phyloP scores from a whole-genome alignment of 352 stramenopile species.

The Globisporangium spiculum region DNA sequence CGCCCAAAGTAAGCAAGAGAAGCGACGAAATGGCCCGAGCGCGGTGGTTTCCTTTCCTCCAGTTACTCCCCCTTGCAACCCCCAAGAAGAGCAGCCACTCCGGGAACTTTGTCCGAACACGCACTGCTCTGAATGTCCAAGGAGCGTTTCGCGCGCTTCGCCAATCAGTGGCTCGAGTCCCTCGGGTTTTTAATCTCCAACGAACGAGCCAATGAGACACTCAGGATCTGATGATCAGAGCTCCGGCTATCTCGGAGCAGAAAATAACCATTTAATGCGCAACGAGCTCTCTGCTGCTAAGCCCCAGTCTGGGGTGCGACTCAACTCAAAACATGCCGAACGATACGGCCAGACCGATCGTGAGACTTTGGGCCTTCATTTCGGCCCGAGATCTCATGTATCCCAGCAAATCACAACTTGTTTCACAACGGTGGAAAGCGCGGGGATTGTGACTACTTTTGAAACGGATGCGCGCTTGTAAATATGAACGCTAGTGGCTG shows the following conservation, averaged over 20 bases:
- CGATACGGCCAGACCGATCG: too few relatives aligned
- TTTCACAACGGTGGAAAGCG: too few relatives aligned
- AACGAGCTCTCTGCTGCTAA: too few relatives aligned
- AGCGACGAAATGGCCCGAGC: background rate
- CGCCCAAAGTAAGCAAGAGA: background rate
- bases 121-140: constrained; percentile 11
- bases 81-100: background rate
- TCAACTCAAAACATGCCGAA: too few relatives aligned
- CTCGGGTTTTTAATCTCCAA: background rate
- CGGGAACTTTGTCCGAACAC: constrained; percentile 4
- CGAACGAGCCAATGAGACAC: background rate
- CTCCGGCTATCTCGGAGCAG: background rate
- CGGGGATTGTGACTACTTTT: too few relatives aligned
- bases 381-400: too few relatives aligned
- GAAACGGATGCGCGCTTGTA: too few relatives aligned
- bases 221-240: background rate
- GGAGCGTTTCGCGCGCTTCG: background rate
- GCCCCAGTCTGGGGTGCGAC: too few relatives aligned
- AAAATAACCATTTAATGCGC: background rate
- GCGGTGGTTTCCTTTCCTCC: background rate
- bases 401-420: too few relatives aligned
- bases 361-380: too few relatives aligned
- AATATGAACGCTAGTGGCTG: too few relatives aligned
- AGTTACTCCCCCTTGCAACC: background rate
- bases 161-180: background rate